Evolutionary conservation across 2,329 filamentous ascomycete species (phyloP).

Genomic region (Hortaea werneckii): DNA sequence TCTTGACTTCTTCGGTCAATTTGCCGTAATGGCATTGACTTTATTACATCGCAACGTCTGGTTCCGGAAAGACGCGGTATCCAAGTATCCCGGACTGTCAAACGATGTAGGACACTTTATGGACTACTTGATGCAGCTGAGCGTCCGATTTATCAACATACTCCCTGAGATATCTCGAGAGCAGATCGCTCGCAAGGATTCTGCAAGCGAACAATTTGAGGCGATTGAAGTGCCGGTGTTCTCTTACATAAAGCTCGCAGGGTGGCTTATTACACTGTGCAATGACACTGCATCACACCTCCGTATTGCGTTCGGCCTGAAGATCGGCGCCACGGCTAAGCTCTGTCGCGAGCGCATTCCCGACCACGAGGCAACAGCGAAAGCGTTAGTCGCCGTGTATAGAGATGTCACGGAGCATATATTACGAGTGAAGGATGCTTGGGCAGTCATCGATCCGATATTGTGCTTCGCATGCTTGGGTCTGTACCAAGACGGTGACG

Average conservation of each 20-base stretch:
- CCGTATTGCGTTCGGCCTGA: neutral
- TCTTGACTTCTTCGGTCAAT: slow-evolving; percentile 2
- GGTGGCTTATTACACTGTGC: neutral
- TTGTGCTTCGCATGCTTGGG: slow-evolving; percentile 4
- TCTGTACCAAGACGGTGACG: slow-evolving; percentile 3
- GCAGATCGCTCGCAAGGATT: slow-evolving; percentile 5
- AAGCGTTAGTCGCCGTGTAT: neutral
- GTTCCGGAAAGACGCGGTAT: neutral
- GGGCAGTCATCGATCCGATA: slow-evolving; percentile 15
- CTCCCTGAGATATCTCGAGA: slow-evolving; percentile 6
- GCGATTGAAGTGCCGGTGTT: neutral
- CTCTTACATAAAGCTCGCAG: neutral
- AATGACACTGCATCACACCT: neutral
- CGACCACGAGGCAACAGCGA: neutral
- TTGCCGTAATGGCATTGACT: neutral
- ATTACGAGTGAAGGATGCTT: slow-evolving; percentile 10
- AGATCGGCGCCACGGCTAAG: neutral
- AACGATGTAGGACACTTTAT: neutral
- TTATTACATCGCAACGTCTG: neutral
- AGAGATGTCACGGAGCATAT: slow-evolving; percentile 1
- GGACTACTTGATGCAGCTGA: slow-evolving; percentile 1
- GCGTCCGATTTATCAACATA: slow-evolving; percentile 2
- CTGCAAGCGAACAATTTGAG: neutral
- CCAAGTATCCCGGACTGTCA: neutral
- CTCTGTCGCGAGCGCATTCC: neutral